phyloP scores from a whole-genome alignment of 176 grass and related monocot species.

The Rhynchospora breviuscula region DNA sequence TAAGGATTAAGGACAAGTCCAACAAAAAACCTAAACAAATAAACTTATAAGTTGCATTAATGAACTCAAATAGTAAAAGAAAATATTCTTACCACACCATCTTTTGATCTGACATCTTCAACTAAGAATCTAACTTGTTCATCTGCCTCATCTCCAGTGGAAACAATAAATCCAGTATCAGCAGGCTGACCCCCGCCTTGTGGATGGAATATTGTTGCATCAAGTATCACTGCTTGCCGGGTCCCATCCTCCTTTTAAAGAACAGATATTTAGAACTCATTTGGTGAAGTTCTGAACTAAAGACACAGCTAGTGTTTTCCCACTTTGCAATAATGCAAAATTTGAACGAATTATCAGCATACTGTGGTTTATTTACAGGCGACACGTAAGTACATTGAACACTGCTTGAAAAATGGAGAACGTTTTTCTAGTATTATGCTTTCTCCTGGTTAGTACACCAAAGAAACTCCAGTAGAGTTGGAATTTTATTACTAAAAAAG shows the following conservation, averaged over 20 bases:
- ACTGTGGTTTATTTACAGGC: neutral
- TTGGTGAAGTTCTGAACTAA: neutral
- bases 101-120: conserved; percentile 64
- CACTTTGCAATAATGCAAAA: neutral
- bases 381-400: neutral
- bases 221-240: conserved; percentile 51
- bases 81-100: conserved; percentile 51
- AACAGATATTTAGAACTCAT: neutral
- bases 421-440: neutral
- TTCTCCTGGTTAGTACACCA: neutral
- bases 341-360: neutral
- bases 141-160: neutral
- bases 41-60: neutral
- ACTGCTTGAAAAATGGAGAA: neutral
- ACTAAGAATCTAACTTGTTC: conserved; percentile 55
- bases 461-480: neutral
- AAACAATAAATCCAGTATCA: conserved; percentile 47
- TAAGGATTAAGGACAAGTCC: neutral
- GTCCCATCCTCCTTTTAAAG: conserved; percentile 42
- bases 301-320: neutral
- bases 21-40: neutral
- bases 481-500: neutral
- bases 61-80: neutral
- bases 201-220: conserved; percentile 78
- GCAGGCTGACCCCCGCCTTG: conserved; percentile 88